Base-by-base conservation (phyloP, 305 asterid species). In the Solanum chacoense region DNA sequence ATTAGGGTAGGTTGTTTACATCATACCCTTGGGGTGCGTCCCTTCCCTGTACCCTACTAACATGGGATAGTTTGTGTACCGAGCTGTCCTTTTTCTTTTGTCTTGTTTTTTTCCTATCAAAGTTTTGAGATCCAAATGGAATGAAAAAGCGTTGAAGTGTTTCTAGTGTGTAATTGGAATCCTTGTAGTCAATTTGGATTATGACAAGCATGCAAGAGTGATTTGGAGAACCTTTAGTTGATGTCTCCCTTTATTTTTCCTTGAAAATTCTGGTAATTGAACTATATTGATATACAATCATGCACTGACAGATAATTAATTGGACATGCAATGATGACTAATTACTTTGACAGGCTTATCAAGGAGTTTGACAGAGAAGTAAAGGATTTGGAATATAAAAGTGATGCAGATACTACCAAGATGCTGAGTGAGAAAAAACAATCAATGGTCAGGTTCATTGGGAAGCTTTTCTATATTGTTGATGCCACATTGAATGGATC, bases 291-390 rank as follows among this genome's bases (percentile, higher is more conserved):
- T 84, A 11, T 11, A 1, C 73, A 84, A 31, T 3, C 45, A 55
- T 84, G 45, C 87, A 55, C 73, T 83, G 72, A 50, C 75, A 32
- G 16, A 40, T 1, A 71, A 36, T 24, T 71, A 69, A 73, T 42
- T 45, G 50, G 77, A 79, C 87, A 24, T 59, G 35, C 45, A 85
- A 78, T 88, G 24, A 45, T 86, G 59, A 84, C 89, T 71, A 40
- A 81, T 84, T 87, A 14, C 34, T 87, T 83, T 32, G 90, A 89
- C 94, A 97, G 99, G 96, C 98, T 96, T 88, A 93, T 97, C 90
- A 96, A 96, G 93, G 99, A 96, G 71, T 97, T 94, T 90, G 99
- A 95, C 90, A 93, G 96, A 90, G 99, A 95, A 92, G 29, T 93
- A 80, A 97, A 96, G 92, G 96, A 94, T 69, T 87, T 90, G 76